Percentiles rank a stretch among this genome's conserved stretches.
Evolutionary conservation across 306 rosid genomes (phyloP).

Genomic region (Vachellia pachyceras): DNA sequence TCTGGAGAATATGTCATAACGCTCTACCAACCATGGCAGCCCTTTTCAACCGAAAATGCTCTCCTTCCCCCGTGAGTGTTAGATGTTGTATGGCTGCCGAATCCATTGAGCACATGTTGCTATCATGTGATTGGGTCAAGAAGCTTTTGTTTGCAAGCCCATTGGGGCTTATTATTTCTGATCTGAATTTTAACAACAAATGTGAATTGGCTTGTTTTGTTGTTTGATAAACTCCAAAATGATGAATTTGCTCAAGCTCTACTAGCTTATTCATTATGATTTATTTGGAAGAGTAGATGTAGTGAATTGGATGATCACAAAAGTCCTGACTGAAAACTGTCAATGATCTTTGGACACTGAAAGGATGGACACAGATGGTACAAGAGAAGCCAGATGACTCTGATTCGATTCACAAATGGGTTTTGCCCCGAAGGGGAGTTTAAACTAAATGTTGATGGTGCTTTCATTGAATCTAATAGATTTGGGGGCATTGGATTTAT

Average conservation of each 20-base stretch:
- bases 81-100: neutral
- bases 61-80: neutral
- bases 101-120: neutral
- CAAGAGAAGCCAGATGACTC: too few species aligned
- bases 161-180: neutral
- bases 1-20: neutral
- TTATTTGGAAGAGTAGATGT: too few species aligned
- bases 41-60: neutral
- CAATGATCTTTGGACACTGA: too few species aligned
- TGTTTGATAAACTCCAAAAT: too few species aligned
- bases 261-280: too few species aligned
- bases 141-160: neutral
- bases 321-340: too few species aligned
- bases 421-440: neutral
- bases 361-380: too few species aligned
- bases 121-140: neutral
- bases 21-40: neutral
- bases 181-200: too few species aligned
- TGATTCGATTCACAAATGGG: neutral
- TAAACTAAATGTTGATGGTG: neutral
- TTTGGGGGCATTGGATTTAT: neutral
- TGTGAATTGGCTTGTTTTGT: too few species aligned
- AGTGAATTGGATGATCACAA: too few species aligned
- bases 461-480: too few species aligned
- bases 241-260: too few species aligned